Conservation (phyloP, 2,329 filamentous ascomycete genomes). For the Penicillium concentricum region DNA sequence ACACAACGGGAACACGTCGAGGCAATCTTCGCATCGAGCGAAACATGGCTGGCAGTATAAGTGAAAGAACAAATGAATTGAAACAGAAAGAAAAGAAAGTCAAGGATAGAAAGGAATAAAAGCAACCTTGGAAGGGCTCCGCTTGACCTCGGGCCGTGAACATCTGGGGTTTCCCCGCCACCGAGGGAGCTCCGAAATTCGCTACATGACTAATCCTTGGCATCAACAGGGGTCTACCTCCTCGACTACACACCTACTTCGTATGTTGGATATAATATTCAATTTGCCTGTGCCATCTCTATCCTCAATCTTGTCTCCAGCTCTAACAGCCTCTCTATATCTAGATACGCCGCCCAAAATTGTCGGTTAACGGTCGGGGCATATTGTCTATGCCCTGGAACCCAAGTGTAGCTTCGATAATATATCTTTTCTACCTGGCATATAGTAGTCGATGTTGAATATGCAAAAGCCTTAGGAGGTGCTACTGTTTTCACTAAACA, state of each 20-base stretch:
- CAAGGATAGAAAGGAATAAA: neutral
- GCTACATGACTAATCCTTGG: conserved; percentile 3
- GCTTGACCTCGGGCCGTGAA: conserved; percentile 9
- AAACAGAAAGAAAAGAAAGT: neutral
- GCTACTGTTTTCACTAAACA: neutral
- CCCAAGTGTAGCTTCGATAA: neutral
- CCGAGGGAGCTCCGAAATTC: conserved; percentile 1
- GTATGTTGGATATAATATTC: too few relatives aligned
- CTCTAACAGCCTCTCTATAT: rapidly evolving
- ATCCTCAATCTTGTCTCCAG: too few relatives aligned
- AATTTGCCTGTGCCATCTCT: too few relatives aligned
- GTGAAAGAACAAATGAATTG: neutral
- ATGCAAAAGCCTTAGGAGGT: neutral
- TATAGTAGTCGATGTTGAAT: neutral
- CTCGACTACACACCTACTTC: neutral
- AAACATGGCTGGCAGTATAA: conserved; percentile 29
- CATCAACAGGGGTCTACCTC: neutral
- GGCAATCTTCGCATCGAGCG: conserved; percentile 38
- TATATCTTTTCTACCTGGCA: neutral
- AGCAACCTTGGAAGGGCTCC: neutral
- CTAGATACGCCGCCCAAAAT: neutral
- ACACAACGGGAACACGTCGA: conserved; percentile 29
- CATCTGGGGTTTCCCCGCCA: conserved; percentile 12
- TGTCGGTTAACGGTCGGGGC: neutral
- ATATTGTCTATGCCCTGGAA: too few relatives aligned